Evolutionary conservation across 768 basidiomycete genomes (phyloP).

Genomic region (Tulasnella sp.): DNA sequence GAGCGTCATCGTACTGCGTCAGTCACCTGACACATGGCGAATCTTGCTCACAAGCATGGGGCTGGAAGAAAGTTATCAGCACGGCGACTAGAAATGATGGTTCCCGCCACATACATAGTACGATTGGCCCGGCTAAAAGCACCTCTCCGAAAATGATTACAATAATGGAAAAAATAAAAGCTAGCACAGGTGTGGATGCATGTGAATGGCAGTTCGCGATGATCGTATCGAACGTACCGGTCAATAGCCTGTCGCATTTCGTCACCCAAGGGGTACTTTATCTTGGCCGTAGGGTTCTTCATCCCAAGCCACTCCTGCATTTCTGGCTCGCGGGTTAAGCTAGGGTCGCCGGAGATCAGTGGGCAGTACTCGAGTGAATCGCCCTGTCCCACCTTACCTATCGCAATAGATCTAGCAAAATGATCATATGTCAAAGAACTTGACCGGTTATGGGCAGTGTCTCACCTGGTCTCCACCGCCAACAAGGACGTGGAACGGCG

Average conservation of each 20-base stretch:
- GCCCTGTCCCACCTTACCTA: conserved; percentile 32
- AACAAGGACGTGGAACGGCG: conserved; percentile 81
- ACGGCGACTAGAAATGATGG: background rate
- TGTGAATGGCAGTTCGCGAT: too few relatives aligned
- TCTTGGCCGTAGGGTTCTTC: conserved; percentile 46
- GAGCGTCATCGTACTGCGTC: background rate
- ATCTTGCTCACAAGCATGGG: conserved; percentile 14
- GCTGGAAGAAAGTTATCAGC: background rate
- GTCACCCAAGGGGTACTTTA: conserved; percentile 44
- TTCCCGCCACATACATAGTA: conserved; percentile 52
- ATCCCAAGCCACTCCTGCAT: conserved; percentile 71
- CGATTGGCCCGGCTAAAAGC: conserved; percentile 87
- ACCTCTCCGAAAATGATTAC: conserved; percentile 69
- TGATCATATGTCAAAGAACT: background rate
- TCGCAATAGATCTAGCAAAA: conserved; percentile 63
- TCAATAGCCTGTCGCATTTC: conserved; percentile 70
- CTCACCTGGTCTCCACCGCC: conserved; percentile 76
- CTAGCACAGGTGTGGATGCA: background rate
- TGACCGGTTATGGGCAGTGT: background rate
- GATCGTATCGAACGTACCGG: conserved; percentile 30
- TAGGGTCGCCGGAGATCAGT: conserved; percentile 23
- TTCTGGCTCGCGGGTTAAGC: conserved; percentile 76
- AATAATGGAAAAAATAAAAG: conserved; percentile 87
- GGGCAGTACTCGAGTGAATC: background rate
- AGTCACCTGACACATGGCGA: background rate